Base-by-base conservation (phyloP, 202 grass and related monocot genomes). In the Elaeis oleifera region DNA sequence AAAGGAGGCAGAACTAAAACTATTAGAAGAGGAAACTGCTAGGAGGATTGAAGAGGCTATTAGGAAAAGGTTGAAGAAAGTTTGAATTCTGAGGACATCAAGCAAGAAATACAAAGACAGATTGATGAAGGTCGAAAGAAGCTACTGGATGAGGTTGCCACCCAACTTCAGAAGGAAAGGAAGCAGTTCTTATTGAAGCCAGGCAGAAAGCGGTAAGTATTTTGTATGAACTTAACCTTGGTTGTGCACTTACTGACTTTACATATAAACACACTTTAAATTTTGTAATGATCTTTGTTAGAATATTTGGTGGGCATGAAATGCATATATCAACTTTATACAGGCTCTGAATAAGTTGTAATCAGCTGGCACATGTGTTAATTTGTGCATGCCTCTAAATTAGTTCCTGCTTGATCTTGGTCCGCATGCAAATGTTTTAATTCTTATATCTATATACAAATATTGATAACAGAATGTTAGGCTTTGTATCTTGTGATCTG, bases 121-220 rank as follows among this genome's bases (percentile, higher is more conserved):
- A 86, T 99, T 78, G 88, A 89, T 58, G 94, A 89, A 69, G 94
- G 94, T 4, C 69, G 85, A 65, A 99, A 89, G 71, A 89, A 76
- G 55, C 55, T 99, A 65, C 71, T 80, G 51, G 94, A 76, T 53
- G 94, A 99, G 73, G 88, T 99, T 49, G 78, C 29, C 16, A 53
- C 73, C 58, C 94, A 89, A 70, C 87, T 92, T 66, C 85, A 99
- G 78, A 89, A 88, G 82, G 88, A 92, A 99, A 99, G 64, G 94
- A 92, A 71, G 70, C 74, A 59, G 74, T 75, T 31, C 59, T 92
- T 56, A 69, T 78, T 39, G 82, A 92, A 75, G 94, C 85, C 63
- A 86, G 71, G 44, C 49, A 71, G 69, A 99, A 82, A 89, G 88
- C 27, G 20, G 94, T 92, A 89, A 56, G 51, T 53, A 69, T 68